Base-by-base conservation (phyloP, 768 basidiomycete species). In the Collybia sordida region DNA sequence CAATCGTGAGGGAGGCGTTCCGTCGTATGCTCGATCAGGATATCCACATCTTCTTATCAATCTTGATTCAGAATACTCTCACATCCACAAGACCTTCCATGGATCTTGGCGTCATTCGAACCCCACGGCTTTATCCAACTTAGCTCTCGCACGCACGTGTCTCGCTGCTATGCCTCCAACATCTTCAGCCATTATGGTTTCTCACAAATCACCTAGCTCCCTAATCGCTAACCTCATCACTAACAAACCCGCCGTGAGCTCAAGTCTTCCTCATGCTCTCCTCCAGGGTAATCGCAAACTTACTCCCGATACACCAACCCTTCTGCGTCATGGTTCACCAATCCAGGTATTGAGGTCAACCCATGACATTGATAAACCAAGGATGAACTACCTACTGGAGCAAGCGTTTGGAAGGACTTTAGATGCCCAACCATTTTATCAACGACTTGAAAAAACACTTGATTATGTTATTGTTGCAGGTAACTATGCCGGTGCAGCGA, bases 181-280 rank as follows among this genome's bases (percentile, higher is more conserved):
- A 2, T 93, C 96, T 1, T 97, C 94, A 14, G 97, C 94, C 11
- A 78, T 98, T 56, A 90, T 99, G 85, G 97, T 98, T 42, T 96
- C 93, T 12, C 97, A 99, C 71, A 91, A 94, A 43, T 96, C 94
- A 1, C 90, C 94, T 0, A 92, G 91, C 53, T 92, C 92, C 2
- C 82, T 99, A 53, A 98, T 99, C 59, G 96, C 84, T 40, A 98
- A 98, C 69, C 80, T 99, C 22, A 95, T 99, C 63, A 99, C 96
- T 25, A 99, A 99, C 67, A 96, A 94, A 63, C 97, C 97, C 2
- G 93, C 93, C 6, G 85, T 96, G 52, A 95, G 92, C 59, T 96
- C 95, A 2, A 95, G 93, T 58, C 79, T 99, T 27, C 95, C 97
- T 39, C 93, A 97, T 59, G 92, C 96, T 5, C 77, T 98, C 15